phyloP scores from a whole-genome alignment of 2,329 filamentous ascomycete species.

The Pyricularia sp. region DNA sequence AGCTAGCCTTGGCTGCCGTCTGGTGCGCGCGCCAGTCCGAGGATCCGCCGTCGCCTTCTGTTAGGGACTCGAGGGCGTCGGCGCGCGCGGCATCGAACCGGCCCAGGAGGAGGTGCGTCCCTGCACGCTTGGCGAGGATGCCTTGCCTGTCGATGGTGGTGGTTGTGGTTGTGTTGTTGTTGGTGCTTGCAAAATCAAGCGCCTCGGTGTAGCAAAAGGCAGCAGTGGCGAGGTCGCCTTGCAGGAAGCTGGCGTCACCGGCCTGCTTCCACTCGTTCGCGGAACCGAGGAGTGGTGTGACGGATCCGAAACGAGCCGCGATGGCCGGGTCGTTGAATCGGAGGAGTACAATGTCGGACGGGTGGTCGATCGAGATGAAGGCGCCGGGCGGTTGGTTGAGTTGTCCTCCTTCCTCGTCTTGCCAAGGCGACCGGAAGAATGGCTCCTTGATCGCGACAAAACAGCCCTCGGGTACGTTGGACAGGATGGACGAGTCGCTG shows the following conservation, averaged over 20 bases:
- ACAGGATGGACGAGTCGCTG: conserved; percentile 17
- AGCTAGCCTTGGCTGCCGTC: conserved; percentile 23
- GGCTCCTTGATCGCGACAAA: conserved; percentile 26
- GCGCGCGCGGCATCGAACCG: conserved; percentile 21
- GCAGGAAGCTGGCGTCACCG: conserved; percentile 17
- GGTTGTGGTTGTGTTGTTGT: conserved; percentile 7
- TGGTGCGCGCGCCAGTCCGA: conserved; percentile 23
- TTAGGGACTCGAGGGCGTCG: conserved; percentile 21
- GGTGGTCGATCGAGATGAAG: conserved; percentile 27
- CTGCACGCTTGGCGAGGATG: conserved; percentile 20
- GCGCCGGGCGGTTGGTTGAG: not conserved
- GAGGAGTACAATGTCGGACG: conserved; percentile 21
- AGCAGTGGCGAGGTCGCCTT: conserved; percentile 21
- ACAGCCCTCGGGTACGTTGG: conserved; percentile 20
- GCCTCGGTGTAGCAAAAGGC: conserved; percentile 25
- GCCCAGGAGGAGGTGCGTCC: conserved; percentile 21
- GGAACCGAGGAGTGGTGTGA: not conserved
- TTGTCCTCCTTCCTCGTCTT: not conserved
- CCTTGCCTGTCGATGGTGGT: conserved; percentile 8
- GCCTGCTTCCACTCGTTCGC: conserved; percentile 5
- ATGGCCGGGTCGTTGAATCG: conserved; percentile 21
- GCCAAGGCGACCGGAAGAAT: conserved; percentile 17
- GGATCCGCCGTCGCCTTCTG: conserved; percentile 5
- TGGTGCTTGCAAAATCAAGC: conserved; percentile 12
- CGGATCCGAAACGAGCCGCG: conserved; percentile 9